Base-by-base conservation (phyloP, 306 rosid species). In the Cucumis cinereus region DNA sequence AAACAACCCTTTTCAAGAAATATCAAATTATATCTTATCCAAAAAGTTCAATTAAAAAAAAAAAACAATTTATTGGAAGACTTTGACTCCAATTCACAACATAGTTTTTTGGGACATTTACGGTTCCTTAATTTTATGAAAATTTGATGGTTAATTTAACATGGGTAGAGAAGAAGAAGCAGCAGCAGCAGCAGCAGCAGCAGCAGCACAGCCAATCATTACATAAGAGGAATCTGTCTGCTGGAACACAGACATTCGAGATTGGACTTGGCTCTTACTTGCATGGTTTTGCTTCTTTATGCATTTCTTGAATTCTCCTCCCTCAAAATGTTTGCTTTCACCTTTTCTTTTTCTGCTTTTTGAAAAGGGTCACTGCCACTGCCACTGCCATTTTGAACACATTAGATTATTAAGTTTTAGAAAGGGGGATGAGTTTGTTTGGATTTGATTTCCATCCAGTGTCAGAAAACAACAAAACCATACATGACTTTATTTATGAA, bases 241-340 rank as follows among this genome's bases (percentile, higher is more conserved):
- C 43, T 22, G 74, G 74, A 82, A 73, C 76, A 73, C 66, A 77
- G 81, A 81, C 88, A 82, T 19, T 58, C 9, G 11, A 20, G 40
- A 68, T 67, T 63, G 74, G 67, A 63, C 2, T 2, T 74, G 77
- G 85, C 83, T 81, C 81, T 55, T 75, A 78, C 78, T 80, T 80
- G 52, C 9, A 82, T 82, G 82, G 78, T 75, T 82, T 79, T 75
- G 85, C 78, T 30, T 50, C 62, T 23, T 16, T 5, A 43, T 70
- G 2, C 38, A 20, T 35, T 15, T 13, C 19, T 41, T 66, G 38
- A 23, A 38, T 17, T 33, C 24, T 60, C 35, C 38, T 7, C 43
- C 73, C 53, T 67, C 54, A 6, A 30, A n/a, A 38, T 67, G 54
- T 67, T 67, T 67, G 73, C 73, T 40, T 67, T 41, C 73, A n/a